These are phyloP conservation scores for Yamadazyma insecticola DNA, from an alignment of 805 yeast genomes.

Conservation along the genomic window DNA sequence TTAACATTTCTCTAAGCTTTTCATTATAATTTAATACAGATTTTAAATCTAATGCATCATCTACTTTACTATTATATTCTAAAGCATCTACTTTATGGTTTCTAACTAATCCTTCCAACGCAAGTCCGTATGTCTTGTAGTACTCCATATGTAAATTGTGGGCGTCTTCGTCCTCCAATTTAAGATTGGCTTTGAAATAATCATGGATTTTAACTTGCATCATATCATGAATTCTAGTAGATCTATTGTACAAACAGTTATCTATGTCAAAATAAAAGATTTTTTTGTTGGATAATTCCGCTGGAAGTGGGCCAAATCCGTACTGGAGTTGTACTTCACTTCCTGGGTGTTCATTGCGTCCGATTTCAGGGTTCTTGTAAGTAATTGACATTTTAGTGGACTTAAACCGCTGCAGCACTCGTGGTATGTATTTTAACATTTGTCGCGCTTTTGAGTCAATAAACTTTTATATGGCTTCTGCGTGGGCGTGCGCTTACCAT, in stretches of 20 bases:
- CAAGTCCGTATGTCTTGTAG: conserved; percentile 85
- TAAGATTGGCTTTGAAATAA: conserved; percentile 65
- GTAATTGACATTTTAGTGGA: conserved; percentile 3
- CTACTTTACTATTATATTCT: conserved; percentile 84
- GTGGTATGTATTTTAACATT: too few species aligned
- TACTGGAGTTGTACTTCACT: conserved; percentile 19
- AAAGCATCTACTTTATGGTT: conserved; percentile 75
- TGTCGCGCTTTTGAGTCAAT: too few species aligned
- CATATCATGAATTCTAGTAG: conserved; percentile 72
- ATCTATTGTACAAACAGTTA: conserved; percentile 78
- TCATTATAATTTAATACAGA: conserved; percentile 64
- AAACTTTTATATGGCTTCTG: too few species aligned
- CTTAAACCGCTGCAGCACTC: too few species aligned
- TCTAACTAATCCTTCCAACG: conserved; percentile 81
- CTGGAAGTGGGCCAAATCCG: conserved; percentile 33
- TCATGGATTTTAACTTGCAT: conserved; percentile 85
- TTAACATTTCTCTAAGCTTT: conserved; percentile 48
- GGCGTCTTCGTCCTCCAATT: conserved; percentile 70
- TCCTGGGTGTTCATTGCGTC: conserved; percentile 12
- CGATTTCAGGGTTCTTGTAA: conserved; percentile 6
- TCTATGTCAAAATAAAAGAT: conserved; percentile 88
- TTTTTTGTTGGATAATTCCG: conserved; percentile 15
- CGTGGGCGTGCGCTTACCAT: too few species aligned
- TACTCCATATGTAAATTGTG: conserved; percentile 63
- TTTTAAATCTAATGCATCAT: conserved; percentile 87